A percentile compares a stretch with the other conserved stretches of the same genome.
phyloP scores from a whole-genome alignment of 2,329 filamentous ascomycete genomes.

The Bimuria novae-zelandiae region DNA sequence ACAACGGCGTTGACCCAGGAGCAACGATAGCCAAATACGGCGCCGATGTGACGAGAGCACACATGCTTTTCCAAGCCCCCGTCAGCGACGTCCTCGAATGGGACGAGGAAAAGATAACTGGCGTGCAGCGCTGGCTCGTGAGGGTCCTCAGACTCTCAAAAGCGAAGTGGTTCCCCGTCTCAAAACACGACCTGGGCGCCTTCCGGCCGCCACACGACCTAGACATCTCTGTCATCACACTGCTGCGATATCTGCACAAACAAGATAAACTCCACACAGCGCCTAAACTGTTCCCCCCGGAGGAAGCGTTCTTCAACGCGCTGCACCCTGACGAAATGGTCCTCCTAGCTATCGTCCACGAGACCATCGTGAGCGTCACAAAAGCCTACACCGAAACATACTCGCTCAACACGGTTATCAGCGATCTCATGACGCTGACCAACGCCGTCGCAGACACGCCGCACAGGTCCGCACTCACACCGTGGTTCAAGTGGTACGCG shows the following conservation, averaged over 20 bases:
- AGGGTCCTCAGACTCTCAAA: constrained; percentile 63
- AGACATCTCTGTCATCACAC: constrained; percentile 24
- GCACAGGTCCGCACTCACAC: constrained; percentile 42
- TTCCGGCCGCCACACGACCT: constrained; percentile 30
- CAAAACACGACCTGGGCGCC: constrained; percentile 27
- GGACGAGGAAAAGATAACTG: constrained; percentile 82
- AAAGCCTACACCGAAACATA: constrained; percentile 72
- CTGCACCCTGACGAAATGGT: constrained; percentile 40
- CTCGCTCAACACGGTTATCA: constrained; percentile 80
- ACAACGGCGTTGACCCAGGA: constrained; percentile 86
- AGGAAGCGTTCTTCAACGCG: constrained; percentile 16
- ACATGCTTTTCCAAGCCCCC: constrained; percentile 87
- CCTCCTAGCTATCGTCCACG: constrained; percentile 70
- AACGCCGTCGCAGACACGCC: constrained; percentile 57
- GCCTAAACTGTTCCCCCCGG: too few relatives aligned
- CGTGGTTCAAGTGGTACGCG: constrained; percentile 56
- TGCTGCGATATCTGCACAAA: constrained; percentile 20
- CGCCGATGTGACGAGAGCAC: constrained; percentile 81
- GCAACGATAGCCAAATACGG: constrained; percentile 74
- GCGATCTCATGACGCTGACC: constrained; percentile 80
- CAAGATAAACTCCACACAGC: too few relatives aligned
- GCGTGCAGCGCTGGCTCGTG: constrained; percentile 79
- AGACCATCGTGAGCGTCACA: constrained; percentile 69
- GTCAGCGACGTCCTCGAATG: constrained; percentile 84
- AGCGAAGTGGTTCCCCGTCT: constrained; percentile 25